Evolutionary conservation across 129 eudicot genomes (phyloP).

Genomic region (Pittosporum tobira): DNA sequence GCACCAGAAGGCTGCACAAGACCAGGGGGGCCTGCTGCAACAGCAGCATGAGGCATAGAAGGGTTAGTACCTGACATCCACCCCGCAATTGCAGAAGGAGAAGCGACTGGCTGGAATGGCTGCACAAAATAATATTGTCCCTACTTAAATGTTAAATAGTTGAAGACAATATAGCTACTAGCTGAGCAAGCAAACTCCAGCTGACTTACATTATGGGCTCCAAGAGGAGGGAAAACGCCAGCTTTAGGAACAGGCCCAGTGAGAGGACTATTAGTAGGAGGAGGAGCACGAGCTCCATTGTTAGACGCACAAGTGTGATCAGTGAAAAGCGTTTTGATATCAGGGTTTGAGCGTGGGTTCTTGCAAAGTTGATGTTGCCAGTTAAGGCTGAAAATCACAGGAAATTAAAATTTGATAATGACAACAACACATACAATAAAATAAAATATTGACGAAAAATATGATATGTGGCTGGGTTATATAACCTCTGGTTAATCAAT

Average conservation of each 20-base stretch:
- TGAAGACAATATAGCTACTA: neutral
- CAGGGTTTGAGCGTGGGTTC: slow-evolving; percentile 88
- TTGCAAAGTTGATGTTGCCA: slow-evolving; percentile 98
- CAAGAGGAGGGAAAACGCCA: slow-evolving; percentile 74
- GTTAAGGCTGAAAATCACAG: slow-evolving; percentile 50
- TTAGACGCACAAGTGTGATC: slow-evolving; percentile 73
- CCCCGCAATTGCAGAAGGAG: slow-evolving; percentile 75
- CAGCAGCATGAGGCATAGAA: slow-evolving; percentile 65
- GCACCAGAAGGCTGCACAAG: slow-evolving; percentile 64
- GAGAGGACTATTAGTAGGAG: slow-evolving; percentile 50
- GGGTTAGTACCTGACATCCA: slow-evolving; percentile 83
- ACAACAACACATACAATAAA: neutral
- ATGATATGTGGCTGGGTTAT: slow-evolving; percentile 10
- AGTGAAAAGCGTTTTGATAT: slow-evolving; percentile 69
- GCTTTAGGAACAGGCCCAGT: slow-evolving; percentile 66
- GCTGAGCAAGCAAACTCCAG: neutral
- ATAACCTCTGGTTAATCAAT: slow-evolving; percentile 75
- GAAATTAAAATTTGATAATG: neutral
- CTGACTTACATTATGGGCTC: slow-evolving; percentile 73
- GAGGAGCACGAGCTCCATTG: slow-evolving; percentile 68
- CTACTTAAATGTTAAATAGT: slow-evolving; percentile 1
- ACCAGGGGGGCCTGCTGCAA: slow-evolving; percentile 69
- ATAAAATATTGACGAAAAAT: neutral
- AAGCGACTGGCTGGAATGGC: slow-evolving; percentile 83
- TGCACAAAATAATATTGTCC: slow-evolving; percentile 14